Evolutionary conservation across 2,329 filamentous ascomycete genomes (phyloP).

Genomic region (Aspergillus fischeri): DNA sequence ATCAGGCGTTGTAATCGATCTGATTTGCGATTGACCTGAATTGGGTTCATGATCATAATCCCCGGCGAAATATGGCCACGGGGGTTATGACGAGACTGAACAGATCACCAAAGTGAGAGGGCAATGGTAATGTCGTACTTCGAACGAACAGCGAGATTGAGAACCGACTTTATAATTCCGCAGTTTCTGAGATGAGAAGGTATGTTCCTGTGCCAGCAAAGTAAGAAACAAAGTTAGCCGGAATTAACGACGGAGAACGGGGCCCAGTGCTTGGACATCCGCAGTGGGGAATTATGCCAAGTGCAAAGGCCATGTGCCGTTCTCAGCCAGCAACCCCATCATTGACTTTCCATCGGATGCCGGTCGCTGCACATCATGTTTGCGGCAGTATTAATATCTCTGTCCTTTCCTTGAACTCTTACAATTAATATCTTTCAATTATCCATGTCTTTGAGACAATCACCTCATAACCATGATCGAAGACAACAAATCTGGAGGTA

Average conservation of each 20-base stretch:
- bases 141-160: background rate
- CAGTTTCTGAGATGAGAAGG: background rate
- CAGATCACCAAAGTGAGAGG: background rate
- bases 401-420: background rate
- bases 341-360: background rate
- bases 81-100: background rate
- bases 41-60: background rate
- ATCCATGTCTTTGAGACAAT: background rate
- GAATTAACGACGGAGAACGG: background rate
- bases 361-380: background rate
- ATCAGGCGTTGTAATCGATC: background rate
- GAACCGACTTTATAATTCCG: background rate
- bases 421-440: background rate
- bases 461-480: background rate
- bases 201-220: background rate
- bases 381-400: background rate
- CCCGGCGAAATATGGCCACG: background rate
- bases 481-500: background rate
- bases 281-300: too few relatives aligned
- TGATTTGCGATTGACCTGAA: too few relatives aligned
- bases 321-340: background rate
- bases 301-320: background rate
- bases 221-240: background rate
- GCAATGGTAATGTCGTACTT: background rate
- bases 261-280: too few relatives aligned